Base-by-base conservation (phyloP, 805 yeast species). In the Candida sithepensis region DNA sequence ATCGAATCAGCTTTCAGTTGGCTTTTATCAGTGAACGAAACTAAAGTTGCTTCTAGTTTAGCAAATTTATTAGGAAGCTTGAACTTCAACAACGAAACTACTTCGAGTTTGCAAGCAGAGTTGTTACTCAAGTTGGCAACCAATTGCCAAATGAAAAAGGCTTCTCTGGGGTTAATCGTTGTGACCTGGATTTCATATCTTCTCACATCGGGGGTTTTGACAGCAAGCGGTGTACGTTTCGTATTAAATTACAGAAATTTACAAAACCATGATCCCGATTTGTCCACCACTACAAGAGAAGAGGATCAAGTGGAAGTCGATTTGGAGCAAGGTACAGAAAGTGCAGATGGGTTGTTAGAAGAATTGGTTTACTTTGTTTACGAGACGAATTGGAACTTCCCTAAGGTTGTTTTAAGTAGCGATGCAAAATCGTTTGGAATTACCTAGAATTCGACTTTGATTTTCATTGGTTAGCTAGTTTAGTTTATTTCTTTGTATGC, bases 71-170 rank as follows among this genome's bases (percentile, higher is more conserved):
- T 44, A 1, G 43, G 43, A 23, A 40, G 43, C 21, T 18, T 47
- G 24, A 40, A 40, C 39, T 24, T 45, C 10, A 48, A 46, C 10
- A 49, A 56, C 39, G 34, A 47, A 4, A 58, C 60, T 16, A 40
- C 45, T 13, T 14, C 54, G 2, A 44, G 37, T 21, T 38, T 49
- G 2, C 60, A 58, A 42, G 41, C 56, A 1, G 37, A 48, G 9
- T 34, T 58, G 19, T 32, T 58, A 13, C 42, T 60, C 14, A 12
- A 38, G 4, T 41, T 58, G 24, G 46, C 50, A 8, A 39, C 32
- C 21, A 55, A 57, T 37, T 58, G 63, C 44, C 57, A 53, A 42
- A 19, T 57, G 13, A 56, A 60, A 24, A 60, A 60, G 42, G 53
- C 61, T 0, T 50, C 57, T 2, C 44, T 57, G 52, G 56, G 50